These are phyloP conservation scores for Yamadazyma sp. DNA, from an alignment of 805 yeast genomes.

Conservation along the genomic window DNA sequence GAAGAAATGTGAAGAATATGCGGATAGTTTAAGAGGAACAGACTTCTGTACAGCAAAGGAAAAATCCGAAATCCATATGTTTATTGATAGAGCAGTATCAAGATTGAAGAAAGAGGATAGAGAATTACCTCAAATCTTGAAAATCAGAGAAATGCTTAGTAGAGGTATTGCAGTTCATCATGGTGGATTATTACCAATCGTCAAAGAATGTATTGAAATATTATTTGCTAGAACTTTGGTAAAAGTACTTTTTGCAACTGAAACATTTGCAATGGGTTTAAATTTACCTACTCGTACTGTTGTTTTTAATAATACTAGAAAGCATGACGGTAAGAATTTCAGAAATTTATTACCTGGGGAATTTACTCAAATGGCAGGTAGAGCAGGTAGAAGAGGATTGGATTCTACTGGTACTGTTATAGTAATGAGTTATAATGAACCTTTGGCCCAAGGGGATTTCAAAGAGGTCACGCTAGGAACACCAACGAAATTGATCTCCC, in stretches of 20 bases:
- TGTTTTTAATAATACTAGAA: constrained; percentile 77
- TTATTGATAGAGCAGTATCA: constrained; percentile 83
- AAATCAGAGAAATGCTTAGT: constrained; percentile 75
- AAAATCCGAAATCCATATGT: constrained; percentile 88
- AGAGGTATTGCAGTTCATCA: constrained; percentile 96
- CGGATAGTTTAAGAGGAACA: constrained; percentile 67
- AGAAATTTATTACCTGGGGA: constrained; percentile 91
- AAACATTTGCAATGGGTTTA: constrained; percentile 98
- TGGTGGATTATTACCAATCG: constrained; percentile 90
- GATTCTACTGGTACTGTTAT: constrained; percentile 94
- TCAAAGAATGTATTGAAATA: constrained; percentile 90
- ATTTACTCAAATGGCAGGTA: constrained; percentile 98
- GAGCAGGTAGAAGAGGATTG: constrained; percentile 86
- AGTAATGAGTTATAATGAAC: constrained; percentile 76
- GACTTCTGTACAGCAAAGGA: constrained; percentile 85
- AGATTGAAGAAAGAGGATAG: constrained; percentile 90
- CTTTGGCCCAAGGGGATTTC: constrained; percentile 54
- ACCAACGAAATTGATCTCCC: constrained; percentile 87
- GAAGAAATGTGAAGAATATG: constrained; percentile 90
- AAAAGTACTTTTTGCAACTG: constrained; percentile 93
- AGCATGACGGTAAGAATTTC: constrained; percentile 85
- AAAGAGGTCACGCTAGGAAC: constrained; percentile 83
- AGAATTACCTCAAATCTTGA: constrained; percentile 85
- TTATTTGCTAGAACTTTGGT: constrained; percentile 82
- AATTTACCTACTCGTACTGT: constrained; percentile 96